Base-by-base conservation (phyloP, 139 green algal genomes). In the Haematococcus lacustris region DNA sequence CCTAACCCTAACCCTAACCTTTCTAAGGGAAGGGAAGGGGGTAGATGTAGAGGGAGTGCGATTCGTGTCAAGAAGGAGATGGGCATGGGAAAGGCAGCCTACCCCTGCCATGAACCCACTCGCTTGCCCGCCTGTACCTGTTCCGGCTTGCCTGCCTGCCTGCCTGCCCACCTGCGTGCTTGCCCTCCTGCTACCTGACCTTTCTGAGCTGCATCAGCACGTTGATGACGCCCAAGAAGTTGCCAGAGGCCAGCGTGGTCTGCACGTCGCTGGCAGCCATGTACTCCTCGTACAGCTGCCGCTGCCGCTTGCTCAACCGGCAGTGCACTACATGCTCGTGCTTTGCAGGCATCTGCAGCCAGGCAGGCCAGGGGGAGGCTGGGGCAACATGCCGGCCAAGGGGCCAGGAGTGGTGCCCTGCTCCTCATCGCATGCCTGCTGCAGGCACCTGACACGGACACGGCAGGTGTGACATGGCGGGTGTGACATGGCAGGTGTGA, bases 151-250 rank as follows among this genome's bases (percentile, higher is more conserved):
- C n/a, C n/a, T n/a, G n/a, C n/a, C n/a, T 53, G 43, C 43, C 57
- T 30, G 57, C 57, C 25, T 25, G 5, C 28, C 28, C 57, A 23
- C 9, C 23, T 30, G 23, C 57, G 28, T 33, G 28, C 57, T 37
- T 33, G 57, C n/a, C n/a, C n/a, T n/a, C n/a, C n/a, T n/a, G n/a
- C n/a, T n/a, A n/a, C 1, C 76, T 0, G 57, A 90, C 91, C 85
- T 99, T 99, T 63, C 95, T 82, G 74, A 99, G 90, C 88, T 97
- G 92, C 95, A 99, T 98, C n/a, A 99, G 87, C 71, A 95, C 91
- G 77, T 96, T 97, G 66, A 98, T 93, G 51, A 98, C 90, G 62
- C 93, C 92, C 64, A 99, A 77, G 76, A 97, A 97, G 80, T 91
- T 94, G 76, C 92, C 87, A 2, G 66, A 82, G n/a, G 83, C 57